phyloP scores from a whole-genome alignment of 345 rosid species.

The Arabis hirsuta region DNA sequence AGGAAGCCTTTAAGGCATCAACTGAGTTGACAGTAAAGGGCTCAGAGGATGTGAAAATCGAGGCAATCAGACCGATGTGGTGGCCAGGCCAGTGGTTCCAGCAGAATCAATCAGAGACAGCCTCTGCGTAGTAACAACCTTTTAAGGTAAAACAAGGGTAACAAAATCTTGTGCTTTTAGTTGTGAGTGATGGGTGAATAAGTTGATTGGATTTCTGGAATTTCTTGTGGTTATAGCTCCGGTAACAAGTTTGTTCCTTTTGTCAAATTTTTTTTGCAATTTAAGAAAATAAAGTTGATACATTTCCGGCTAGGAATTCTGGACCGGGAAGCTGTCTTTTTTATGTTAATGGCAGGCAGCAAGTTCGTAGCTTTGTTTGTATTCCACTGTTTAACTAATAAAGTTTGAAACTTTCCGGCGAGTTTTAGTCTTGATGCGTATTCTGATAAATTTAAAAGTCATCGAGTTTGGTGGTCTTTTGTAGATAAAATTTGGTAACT shows the following conservation, averaged over 20 bases:
- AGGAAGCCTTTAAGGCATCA: slow-evolving; percentile 60
- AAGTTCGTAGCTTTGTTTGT: slow-evolving; percentile 33
- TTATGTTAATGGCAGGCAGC: slow-evolving; percentile 20
- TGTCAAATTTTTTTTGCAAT: not conserved
- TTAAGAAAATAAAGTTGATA: slow-evolving; percentile 6
- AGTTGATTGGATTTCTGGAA: not conserved
- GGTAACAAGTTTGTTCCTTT: slow-evolving; percentile 6
- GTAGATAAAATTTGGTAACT: no score
- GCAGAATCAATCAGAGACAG: slow-evolving; percentile 48
- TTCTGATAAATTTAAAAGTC: not conserved
- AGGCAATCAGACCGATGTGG: slow-evolving; percentile 76
- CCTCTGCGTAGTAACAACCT: slow-evolving; percentile 44
- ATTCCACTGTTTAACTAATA: slow-evolving; percentile 25
- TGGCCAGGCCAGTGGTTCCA: slow-evolving; percentile 85
- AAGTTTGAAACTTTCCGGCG: slow-evolving; percentile 24
- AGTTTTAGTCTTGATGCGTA: slow-evolving; percentile 1
- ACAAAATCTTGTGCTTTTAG: slow-evolving; percentile 14
- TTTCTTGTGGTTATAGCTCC: not conserved
- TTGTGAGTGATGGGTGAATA: not conserved
- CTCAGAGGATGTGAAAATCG: slow-evolving; percentile 60
- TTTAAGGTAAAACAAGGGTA: not conserved
- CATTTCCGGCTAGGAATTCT: not conserved
- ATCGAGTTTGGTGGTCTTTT: not conserved
- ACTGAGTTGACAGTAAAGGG: slow-evolving; percentile 53
- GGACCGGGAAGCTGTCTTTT: slow-evolving; percentile 8